Percentiles rank a stretch among this genome's conserved stretches.
These are phyloP conservation scores for Syncephalastrum monosporum DNA, from an alignment of 371 early-diverging fungal species.

Conservation along the genomic window DNA sequence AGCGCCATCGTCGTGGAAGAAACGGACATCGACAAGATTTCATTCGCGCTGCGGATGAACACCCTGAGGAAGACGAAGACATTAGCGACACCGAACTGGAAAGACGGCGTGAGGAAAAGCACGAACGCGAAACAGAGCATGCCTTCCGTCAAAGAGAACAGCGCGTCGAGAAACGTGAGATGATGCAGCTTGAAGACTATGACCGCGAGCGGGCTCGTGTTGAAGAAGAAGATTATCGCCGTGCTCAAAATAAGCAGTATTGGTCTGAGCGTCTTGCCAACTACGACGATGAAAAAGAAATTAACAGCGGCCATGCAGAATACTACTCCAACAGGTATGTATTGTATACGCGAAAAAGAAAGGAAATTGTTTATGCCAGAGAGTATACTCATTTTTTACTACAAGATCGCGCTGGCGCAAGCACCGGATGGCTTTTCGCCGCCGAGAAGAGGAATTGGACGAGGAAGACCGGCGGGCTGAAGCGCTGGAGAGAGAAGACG, in stretches of 20 bases:
- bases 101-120: conserved; percentile 57
- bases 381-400: neutral
- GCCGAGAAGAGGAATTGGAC: conserved; percentile 71
- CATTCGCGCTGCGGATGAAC: conserved; percentile 23
- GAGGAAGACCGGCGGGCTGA: conserved; percentile 67
- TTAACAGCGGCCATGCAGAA: conserved; percentile 58
- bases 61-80: conserved; percentile 27
- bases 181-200: conserved; percentile 47
- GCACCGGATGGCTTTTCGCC: conserved; percentile 55
- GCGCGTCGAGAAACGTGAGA: conserved; percentile 66
- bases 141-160: conserved; percentile 69
- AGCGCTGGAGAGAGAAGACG: conserved; percentile 54
- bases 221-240: conserved; percentile 46
- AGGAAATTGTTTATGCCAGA: too few relatives aligned
- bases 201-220: conserved; percentile 54
- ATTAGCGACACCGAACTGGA: conserved; percentile 73
- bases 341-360: conserved; percentile 2
- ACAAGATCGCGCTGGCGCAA: conserved; percentile 70
- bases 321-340: conserved; percentile 71
- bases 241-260: conserved; percentile 46
- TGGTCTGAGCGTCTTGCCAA: conserved; percentile 56
- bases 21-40: conserved; percentile 26
- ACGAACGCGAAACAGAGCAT: conserved; percentile 64
- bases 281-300: conserved; percentile 77
- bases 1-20: conserved; percentile 19